Evolutionary conservation across 2,329 filamentous ascomycete genomes (phyloP).

Genomic region (Helminthosporium solani): DNA sequence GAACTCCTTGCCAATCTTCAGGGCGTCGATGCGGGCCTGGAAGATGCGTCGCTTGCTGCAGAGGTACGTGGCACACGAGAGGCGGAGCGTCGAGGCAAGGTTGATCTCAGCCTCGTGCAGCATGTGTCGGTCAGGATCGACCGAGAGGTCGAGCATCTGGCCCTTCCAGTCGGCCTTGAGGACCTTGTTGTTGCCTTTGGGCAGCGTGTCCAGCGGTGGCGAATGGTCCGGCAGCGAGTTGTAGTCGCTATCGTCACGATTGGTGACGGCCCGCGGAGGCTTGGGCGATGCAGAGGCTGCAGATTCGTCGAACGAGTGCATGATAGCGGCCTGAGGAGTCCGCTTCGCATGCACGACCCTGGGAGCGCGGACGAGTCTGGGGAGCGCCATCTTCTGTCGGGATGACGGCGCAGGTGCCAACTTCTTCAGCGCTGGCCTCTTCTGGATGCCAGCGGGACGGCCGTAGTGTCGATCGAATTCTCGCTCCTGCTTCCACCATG

Average conservation of each 20-base stretch:
- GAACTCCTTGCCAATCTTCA: slow-evolving; percentile 74
- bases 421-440: slow-evolving; percentile 39
- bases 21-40: slow-evolving; percentile 67
- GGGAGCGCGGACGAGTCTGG: slow-evolving; percentile 35
- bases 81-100: slow-evolving; percentile 74
- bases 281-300: slow-evolving; percentile 36
- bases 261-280: slow-evolving; percentile 53
- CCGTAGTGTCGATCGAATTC: slow-evolving; percentile 52
- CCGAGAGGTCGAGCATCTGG: slow-evolving; percentile 70
- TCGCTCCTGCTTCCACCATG: slow-evolving; percentile 47
- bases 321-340: slow-evolving; percentile 31
- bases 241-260: slow-evolving; percentile 82
- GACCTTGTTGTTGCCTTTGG: slow-evolving; percentile 62
- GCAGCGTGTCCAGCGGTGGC: slow-evolving; percentile 67
- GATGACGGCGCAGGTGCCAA: slow-evolving; percentile 41
- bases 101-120: slow-evolving; percentile 77
- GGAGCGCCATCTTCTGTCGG: slow-evolving; percentile 35
- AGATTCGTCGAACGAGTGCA: slow-evolving; percentile 40
- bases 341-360: slow-evolving; percentile 33
- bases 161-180: slow-evolving; percentile 90
- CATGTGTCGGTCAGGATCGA: slow-evolving; percentile 61
- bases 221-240: slow-evolving; percentile 69
- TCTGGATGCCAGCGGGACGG: slow-evolving; percentile 45
- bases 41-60: slow-evolving; percentile 94
- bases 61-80: slow-evolving; percentile 85